These are phyloP conservation scores for Colletotrichum sp. DNA, from an alignment of 2,329 filamentous ascomycete species.

Conservation along the genomic window DNA sequence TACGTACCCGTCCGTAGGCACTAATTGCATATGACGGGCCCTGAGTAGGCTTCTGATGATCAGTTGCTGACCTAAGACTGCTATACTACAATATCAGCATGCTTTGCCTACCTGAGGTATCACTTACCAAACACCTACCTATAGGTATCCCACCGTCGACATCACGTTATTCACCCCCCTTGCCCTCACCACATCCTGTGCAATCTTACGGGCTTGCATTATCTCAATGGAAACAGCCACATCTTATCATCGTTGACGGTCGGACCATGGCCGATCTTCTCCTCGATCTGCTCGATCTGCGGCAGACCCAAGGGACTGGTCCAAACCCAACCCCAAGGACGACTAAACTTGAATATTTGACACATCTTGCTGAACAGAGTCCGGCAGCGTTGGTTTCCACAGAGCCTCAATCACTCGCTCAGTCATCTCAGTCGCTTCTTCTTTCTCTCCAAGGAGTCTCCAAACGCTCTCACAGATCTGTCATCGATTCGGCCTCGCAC, in stretches of 20 bases:
- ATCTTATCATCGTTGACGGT: background rate
- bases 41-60: background rate
- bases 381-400: conserved; percentile 73
- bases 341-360: conserved; percentile 69
- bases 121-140: background rate
- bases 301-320: conserved; percentile 26
- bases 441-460: conserved; percentile 87
- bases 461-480: conserved; percentile 84
- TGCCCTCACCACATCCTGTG: background rate
- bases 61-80: background rate
- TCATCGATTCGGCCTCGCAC: conserved; percentile 81
- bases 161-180: background rate
- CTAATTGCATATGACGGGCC: background rate
- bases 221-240: background rate
- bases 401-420: conserved; percentile 81
- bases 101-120: no score
- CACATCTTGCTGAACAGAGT: conserved; percentile 77
- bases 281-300: conserved; percentile 79
- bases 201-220: background rate
- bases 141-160: background rate
- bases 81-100: background rate
- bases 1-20: background rate
- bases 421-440: conserved; percentile 80
- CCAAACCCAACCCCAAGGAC: background rate
- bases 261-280: conserved; percentile 71